Evolutionary conservation across 495 filamentous ascomycete genomes (phyloP), one percentile per base, ranked within the genome.

Genomic region (Annulohypoxylon moriforme): DNA sequence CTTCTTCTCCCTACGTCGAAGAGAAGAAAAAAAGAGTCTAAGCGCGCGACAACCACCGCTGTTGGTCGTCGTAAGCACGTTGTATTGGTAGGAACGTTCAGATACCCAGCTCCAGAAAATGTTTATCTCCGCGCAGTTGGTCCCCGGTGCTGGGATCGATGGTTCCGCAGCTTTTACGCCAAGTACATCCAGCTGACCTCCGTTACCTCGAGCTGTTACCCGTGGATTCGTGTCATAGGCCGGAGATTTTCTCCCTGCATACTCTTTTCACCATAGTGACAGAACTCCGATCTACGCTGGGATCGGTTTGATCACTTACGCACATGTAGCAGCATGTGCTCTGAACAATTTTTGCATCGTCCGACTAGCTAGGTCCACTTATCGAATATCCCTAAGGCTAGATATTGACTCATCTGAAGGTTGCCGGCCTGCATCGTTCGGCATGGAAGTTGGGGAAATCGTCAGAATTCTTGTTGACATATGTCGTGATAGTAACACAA

Each of bases 221-320:
- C 33, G 34, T 18, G 2, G 25, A 22, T 47, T 16, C 22, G 58
- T 62, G 38, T 57, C 40, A 49, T 14, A 61, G 59, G 40, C 42
- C n/a, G 31, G 44, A 47, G 50, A 52, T 27, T 13, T 57, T 42
- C 38, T 34, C 27, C 40, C 42, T 64, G 52, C 31, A 58, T 40
- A 24, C 22, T 25, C 13, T 46, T 50, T 50, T 59, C 58, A 46
- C 58, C 36, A 72, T 67, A 53, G 57, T 59, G 33, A 47, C 58
- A 46, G 14, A 53, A 52, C 36, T 56, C 64, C 64, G 70, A 72
- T 72, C 64, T 46, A 40, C 64, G 16, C 70, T 34, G 34, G 70
- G 64, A 72, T 68, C 22, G 20, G 64, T 68, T 64, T 64, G 38
- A 72, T 60, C 53, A 47, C 42, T 60, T 64, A 49, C 58, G 11